phyloP scores from a whole-genome alignment of 768 basidiomycete species.

The Harrya chromipes region DNA sequence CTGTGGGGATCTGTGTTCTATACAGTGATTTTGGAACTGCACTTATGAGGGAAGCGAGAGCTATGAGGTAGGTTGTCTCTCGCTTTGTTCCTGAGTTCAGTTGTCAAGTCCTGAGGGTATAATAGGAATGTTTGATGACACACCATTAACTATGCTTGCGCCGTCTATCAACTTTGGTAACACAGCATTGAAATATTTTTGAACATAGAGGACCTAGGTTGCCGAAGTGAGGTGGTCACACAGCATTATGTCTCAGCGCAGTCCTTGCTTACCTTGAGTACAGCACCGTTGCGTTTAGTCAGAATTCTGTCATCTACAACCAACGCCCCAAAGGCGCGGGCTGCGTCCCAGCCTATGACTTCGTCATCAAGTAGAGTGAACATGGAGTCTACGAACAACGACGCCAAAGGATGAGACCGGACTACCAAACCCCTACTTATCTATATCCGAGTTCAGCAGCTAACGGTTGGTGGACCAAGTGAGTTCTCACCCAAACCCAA shows the following conservation, averaged over 20 bases:
- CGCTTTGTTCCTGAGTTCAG: constrained; percentile 41
- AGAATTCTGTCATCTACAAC: constrained; percentile 59
- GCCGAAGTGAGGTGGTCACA: constrained; percentile 1
- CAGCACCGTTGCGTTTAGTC: constrained; percentile 74
- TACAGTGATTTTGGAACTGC: constrained; percentile 77
- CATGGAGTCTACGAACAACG: constrained; percentile 56
- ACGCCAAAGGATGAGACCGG: constrained; percentile 60
- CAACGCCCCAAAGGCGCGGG: constrained; percentile 68
- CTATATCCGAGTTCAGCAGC: constrained; percentile 37
- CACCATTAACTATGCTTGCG: constrained; percentile 55
- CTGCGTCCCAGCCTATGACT: constrained; percentile 66
- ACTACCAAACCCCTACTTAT: constrained; percentile 77
- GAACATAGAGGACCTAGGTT: constrained; percentile 63
- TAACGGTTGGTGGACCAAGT: neutral
- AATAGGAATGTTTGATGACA: constrained; percentile 15
- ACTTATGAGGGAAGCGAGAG: constrained; percentile 76
- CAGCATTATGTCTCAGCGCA: neutral
- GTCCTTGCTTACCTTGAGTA: constrained; percentile 59
- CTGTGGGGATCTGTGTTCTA: constrained; percentile 60
- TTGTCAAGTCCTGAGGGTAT: neutral
- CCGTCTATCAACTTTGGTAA: constrained; percentile 74
- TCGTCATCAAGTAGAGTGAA: constrained; percentile 70
- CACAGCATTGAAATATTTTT: constrained; percentile 69
- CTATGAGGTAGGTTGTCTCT: constrained; percentile 75
- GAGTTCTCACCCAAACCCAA: constrained; percentile 67